phyloP scores from a whole-genome alignment of 495 filamentous ascomycete species.

The Aspergillus campestris region DNA sequence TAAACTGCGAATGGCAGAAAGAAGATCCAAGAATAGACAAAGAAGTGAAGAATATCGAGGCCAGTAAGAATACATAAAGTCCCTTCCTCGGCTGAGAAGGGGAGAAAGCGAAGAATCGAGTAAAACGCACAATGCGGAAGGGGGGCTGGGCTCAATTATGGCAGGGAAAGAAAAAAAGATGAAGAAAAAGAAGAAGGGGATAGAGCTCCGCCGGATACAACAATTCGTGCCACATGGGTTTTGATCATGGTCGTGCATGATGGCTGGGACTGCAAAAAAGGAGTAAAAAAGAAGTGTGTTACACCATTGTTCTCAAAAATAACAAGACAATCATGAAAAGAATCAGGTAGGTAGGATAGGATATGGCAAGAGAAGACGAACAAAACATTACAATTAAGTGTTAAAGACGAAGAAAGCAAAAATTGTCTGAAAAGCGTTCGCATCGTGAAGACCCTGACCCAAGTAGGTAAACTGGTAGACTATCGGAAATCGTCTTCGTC shows the following conservation, averaged over 20 bases:
- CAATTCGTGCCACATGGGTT: conserved; percentile 33
- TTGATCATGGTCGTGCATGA: conserved; percentile 35
- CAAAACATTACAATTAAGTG: conserved; percentile 2
- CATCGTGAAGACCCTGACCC: too few species aligned
- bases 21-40: background rate
- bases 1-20: background rate
- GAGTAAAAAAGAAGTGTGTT: conserved; percentile 4
- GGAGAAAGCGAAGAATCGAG: too few species aligned
- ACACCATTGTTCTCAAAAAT: too few species aligned
- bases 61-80: conserved; percentile 3
- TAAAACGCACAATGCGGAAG: too few species aligned
- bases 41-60: background rate
- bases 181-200: conserved; percentile 6
- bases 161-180: conserved; percentile 6
- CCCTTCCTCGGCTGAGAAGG: too few species aligned
- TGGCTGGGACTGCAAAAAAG: conserved; percentile 22
- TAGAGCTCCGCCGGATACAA: conserved; percentile 27
- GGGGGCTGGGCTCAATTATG: background rate
- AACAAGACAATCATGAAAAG: too few species aligned
- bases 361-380: too few species aligned
- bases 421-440: too few species aligned
- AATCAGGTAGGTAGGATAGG: too few species aligned
- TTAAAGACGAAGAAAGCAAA: background rate
- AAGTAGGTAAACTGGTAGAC: too few species aligned
- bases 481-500: conserved; percentile 40